Conservation (phyloP, 2,329 filamentous ascomycete genomes). For the Monosporascus sp. region DNA sequence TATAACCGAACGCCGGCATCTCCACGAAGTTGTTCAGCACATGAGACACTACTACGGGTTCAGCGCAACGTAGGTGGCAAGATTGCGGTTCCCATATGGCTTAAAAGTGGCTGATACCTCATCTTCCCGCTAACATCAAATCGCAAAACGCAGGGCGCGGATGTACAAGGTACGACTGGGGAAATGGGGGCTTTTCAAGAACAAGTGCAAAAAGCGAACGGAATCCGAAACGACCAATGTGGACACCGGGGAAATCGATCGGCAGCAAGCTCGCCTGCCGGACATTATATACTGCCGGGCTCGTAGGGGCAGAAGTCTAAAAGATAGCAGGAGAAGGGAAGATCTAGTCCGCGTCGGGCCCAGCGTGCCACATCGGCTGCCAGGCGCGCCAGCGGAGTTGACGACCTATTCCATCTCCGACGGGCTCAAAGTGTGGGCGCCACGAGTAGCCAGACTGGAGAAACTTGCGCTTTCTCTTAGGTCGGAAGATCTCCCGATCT, state of each 20-base stretch:
- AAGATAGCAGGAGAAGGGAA: neutral
- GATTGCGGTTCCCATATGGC: too few species aligned
- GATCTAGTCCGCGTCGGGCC: neutral
- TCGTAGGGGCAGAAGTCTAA: neutral
- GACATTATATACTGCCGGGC: too few species aligned
- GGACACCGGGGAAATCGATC: neutral
- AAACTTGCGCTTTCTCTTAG: neutral
- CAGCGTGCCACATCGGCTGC: neutral
- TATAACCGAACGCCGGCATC: constrained; percentile 2
- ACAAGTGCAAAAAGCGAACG: constrained; percentile 1
- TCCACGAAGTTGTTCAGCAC: constrained; percentile 3
- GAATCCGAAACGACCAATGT: neutral
- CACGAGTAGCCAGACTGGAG: neutral
- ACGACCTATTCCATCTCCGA: neutral
- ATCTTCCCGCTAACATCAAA: too few species aligned
- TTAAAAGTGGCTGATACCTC: too few species aligned
- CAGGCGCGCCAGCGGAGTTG: neutral
- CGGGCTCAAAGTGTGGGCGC: neutral
- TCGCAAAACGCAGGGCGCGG: neutral
- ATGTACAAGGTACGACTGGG: constrained; percentile 5
- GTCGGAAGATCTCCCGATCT: neutral
- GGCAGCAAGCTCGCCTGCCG: too few species aligned
- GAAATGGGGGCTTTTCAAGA: constrained; percentile 5
- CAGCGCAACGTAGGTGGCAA: constrained; percentile 3
- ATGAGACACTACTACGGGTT: constrained; percentile 3